A percentile compares a stretch with the other conserved stretches of the same genome.
Evolutionary conservation across 2,329 filamentous ascomycete species (phyloP).

Genomic region (Xylaria hypoxylon): DNA sequence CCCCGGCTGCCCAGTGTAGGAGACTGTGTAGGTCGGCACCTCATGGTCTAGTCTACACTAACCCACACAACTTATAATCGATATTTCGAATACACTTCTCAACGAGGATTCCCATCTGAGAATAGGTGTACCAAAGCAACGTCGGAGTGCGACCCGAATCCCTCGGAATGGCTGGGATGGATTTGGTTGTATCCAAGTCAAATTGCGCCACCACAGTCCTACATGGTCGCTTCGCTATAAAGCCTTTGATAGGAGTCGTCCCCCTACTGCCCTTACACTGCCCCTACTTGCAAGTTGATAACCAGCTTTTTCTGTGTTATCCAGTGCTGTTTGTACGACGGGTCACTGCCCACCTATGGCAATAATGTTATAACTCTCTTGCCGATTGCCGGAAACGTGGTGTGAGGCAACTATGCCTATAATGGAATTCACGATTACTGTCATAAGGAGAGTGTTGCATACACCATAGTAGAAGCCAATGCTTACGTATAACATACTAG

Average conservation of each 20-base stretch:
- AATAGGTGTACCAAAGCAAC: background rate
- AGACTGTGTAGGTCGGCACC: too few relatives aligned
- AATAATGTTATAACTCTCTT: background rate
- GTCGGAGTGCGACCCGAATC: conserved; percentile 8
- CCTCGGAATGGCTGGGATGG: background rate
- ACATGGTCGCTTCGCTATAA: background rate
- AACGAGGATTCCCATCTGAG: conserved; percentile 1
- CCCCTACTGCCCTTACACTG: too few relatives aligned
- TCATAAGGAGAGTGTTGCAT: too few relatives aligned
- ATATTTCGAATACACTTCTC: background rate
- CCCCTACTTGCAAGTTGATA: background rate
- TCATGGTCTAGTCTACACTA: too few relatives aligned
- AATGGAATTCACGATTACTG: too few relatives aligned
- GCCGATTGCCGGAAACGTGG: background rate
- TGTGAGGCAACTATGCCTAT: background rate
- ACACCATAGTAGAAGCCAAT: too few relatives aligned
- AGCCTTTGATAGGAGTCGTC: too few relatives aligned
- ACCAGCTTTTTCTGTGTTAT: background rate
- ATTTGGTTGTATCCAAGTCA: background rate
- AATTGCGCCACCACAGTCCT: conserved; percentile 13
- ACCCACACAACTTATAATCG: too few relatives aligned
- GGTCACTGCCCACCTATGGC: background rate
- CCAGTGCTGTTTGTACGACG: background rate
- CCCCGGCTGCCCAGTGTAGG: background rate
- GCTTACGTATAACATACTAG: too few relatives aligned